Base-by-base conservation (phyloP, 345 rosid species). In the Nephelium lappaceum region DNA sequence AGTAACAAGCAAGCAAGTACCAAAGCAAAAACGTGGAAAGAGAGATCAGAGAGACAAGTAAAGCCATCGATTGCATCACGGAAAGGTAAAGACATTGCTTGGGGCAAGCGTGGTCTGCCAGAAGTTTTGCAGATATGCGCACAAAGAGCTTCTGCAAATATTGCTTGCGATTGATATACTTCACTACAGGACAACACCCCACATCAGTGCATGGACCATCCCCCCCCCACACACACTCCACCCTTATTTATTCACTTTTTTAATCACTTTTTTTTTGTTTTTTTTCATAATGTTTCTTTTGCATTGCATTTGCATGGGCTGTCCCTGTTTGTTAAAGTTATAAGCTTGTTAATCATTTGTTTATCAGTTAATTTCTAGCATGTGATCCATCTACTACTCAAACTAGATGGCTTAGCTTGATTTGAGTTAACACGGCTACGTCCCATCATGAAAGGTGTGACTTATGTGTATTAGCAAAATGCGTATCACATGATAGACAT, bases 41-140 rank as follows among this genome's bases (percentile, higher is more conserved):
- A 60, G 62, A 57, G 62, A 49, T 11, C 0, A 57, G 23, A 36
- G 73, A 42, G 70, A 73, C 75, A 51, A 77, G 73, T 49, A 64
- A 73, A 72, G 53, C 49, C 84, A 79, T 86, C 74, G 82, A 83
- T 82, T 81, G 84, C 86, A 75, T 80, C 84, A 78, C 70, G 75
- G 85, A 89, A 88, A 86, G 88, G 82, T 77, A 85, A 86, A 88
- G 81, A 84, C 83, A 78, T 85, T 84, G 83, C 88, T 89, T 86
- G 85, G 86, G 90, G 89, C 85, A 90, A 86, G 91, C 91, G 90
- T 87, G 91, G 91, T 81, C 66, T 87, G 90, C 86, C 85, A 85
- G 80, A 77, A 70, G 76, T 27, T 80, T 77, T 81, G 74, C 88
- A 80, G 85, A 83, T 68, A 63, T 74, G 70, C 75, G 69, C 84